Evolutionary conservation across 2,329 filamentous ascomycete species (phyloP).

Genomic region (Apiospora koreana): DNA sequence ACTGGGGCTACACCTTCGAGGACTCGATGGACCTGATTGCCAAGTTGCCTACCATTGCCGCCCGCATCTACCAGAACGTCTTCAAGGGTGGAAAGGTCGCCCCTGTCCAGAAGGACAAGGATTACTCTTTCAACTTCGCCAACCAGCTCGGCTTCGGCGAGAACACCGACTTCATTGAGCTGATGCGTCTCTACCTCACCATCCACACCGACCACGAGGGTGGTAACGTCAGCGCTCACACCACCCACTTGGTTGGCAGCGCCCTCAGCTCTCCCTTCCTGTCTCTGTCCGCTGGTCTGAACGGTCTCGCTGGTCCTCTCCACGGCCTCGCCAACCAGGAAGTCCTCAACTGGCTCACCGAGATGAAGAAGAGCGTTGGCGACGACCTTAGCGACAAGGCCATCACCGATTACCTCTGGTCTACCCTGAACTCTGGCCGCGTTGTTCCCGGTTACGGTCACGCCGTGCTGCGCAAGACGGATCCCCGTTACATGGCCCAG

Average conservation of each 20-base stretch:
- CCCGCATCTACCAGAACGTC: constrained; percentile 99
- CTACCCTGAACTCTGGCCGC: constrained; percentile 90
- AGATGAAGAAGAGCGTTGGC: constrained; percentile 96
- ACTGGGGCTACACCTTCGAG: constrained; percentile 99
- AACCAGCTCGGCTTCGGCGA: constrained; percentile 97
- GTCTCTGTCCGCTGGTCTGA: constrained; percentile 92
- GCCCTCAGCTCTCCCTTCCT: constrained; percentile 97
- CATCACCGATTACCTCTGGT: constrained; percentile 99
- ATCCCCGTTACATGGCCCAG: constrained; percentile 98
- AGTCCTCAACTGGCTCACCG: constrained; percentile 96
- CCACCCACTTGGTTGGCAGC: constrained; percentile 95
- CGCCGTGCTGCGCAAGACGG: constrained; percentile 98
- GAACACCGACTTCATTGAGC: constrained; percentile 96
- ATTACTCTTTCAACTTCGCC: constrained; percentile 98
- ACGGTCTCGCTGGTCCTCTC: constrained; percentile 96
- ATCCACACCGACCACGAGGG: constrained; percentile 99
- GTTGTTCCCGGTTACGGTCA: constrained; percentile 98
- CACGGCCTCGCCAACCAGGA: constrained; percentile 99
- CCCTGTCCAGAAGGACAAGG: constrained; percentile 95
- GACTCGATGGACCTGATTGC: constrained; percentile 99
- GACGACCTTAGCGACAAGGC: constrained; percentile 94
- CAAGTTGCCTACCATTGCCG: constrained; percentile 96
- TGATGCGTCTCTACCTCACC: constrained; percentile 98
- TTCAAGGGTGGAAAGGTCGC: constrained; percentile 99
- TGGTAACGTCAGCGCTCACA: constrained; percentile 98